Base-by-base conservation (phyloP, 1,284 basidiomycete species). In the Ganoderma resinaceum region DNA sequence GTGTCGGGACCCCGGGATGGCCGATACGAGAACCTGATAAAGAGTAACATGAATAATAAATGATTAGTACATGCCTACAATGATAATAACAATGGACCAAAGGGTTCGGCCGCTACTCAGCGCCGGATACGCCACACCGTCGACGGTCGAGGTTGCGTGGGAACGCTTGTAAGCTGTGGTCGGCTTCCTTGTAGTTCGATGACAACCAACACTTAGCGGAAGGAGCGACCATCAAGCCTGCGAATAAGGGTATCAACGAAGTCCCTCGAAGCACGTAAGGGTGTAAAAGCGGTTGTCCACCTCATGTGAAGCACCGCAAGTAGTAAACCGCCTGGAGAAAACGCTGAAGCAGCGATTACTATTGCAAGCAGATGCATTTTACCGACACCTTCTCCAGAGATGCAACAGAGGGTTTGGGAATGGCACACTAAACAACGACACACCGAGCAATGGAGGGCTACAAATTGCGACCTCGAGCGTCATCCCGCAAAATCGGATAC, bases 171-270 rank as follows among this genome's bases (percentile, higher is more conserved):
- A 29, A 11, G 29, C 18, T 18, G 18, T 37, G 20, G 29, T 35
- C 12, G 26, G 52, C 52, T 53, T 16, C 12, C 7, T 31, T 18
- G 29, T 18, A 53, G 52, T 53, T 53, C 55, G 55, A 18, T 31
- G 33, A 57, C 55, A 35, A 35, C 33, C 18, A 33, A 23, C 26
- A 14, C 55, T 57, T 20, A 31, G 55, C 8, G 20, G 18, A 7
- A 8, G 9, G 55, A 29, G 29, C 55, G 33, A 57, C 55, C 55
- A 57, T 57, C 55, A 57, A n/a, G 26, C 29, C 55, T 57, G 55
- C 31, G 33, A 57, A 26, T 9, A 57, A 33, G 20, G 18, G n/a
- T 14, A 31, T 55, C 26, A 33, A 53, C 20, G 46, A 23, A 49
- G 46, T 23, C 12, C 6, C 11, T 5, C n/a, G 46, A 49, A 49